Conservation (phyloP, 1,284 basidiomycete species). For the Wolfiporia cocos region DNA sequence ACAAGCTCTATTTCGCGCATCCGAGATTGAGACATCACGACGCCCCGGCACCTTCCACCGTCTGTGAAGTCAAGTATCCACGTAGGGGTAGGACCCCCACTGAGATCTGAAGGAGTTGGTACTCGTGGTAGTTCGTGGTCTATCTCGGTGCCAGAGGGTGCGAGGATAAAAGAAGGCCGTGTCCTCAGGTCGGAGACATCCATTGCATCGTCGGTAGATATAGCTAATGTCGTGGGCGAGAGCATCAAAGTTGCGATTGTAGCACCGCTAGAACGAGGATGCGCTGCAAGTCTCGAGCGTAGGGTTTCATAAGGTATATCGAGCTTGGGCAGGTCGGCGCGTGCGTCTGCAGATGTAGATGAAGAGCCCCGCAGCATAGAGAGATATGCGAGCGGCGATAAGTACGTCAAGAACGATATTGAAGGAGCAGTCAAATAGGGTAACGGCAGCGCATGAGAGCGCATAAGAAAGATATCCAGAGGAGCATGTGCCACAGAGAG, state of each 20-base stretch:
- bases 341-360: slow-evolving; percentile 10
- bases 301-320: slow-evolving; percentile 50
- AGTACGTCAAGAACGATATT: slow-evolving; percentile 62
- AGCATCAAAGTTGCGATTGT: slow-evolving; percentile 55
- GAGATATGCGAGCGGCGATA: slow-evolving; percentile 66
- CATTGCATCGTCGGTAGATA: slow-evolving; percentile 14
- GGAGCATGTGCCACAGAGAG: slow-evolving; percentile 29
- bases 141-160: slow-evolving; percentile 34
- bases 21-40: slow-evolving; percentile 65
- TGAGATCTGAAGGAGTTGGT: slow-evolving; percentile 21
- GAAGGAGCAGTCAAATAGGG: slow-evolving; percentile 62
- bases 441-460: slow-evolving; percentile 59
- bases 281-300: slow-evolving; percentile 36
- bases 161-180: slow-evolving; percentile 32
- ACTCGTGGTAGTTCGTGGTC: slow-evolving; percentile 47
- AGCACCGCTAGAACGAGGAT: slow-evolving; percentile 35
- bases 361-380: slow-evolving; percentile 43
- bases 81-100: slow-evolving; percentile 29
- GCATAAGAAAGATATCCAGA: slow-evolving; percentile 61
- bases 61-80: slow-evolving; percentile 73
- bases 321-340: slow-evolving; percentile 20
- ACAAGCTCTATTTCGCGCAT: slow-evolving; percentile 63
- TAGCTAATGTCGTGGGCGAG: slow-evolving; percentile 24
- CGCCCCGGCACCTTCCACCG: slow-evolving; percentile 42
- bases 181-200: slow-evolving; percentile 20